phyloP scores from a whole-genome alignment of 176 grass and related monocot species.

The Puccinellia tenuiflora region DNA sequence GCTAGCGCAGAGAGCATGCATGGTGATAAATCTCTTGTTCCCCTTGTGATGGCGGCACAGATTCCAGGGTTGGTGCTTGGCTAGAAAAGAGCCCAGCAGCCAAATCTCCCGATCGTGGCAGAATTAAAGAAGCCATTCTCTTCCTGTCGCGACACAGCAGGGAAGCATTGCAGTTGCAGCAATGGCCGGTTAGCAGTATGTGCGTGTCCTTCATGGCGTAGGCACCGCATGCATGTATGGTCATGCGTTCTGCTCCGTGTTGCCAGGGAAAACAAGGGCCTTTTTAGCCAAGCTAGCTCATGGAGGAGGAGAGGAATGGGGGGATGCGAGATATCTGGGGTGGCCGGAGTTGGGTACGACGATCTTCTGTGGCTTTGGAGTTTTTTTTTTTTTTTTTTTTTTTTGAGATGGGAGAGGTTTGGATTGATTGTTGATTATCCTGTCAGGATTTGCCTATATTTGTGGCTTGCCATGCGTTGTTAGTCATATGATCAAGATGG shows the following conservation, averaged over 20 bases:
- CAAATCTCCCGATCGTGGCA: slow-evolving; percentile 20
- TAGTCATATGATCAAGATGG: too few relatives aligned
- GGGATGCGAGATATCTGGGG: too few relatives aligned
- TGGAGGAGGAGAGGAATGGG: too few relatives aligned
- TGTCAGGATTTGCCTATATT: too few relatives aligned
- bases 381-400: too few relatives aligned
- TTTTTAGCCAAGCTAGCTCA: too few relatives aligned
- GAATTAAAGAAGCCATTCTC: background rate
- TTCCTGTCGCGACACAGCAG: background rate
- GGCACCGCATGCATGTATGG: background rate
- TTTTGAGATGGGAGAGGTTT: too few relatives aligned
- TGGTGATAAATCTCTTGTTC: slow-evolving; percentile 18
- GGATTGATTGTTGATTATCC: too few relatives aligned
- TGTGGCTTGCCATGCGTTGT: too few relatives aligned
- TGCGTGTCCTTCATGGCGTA: background rate
- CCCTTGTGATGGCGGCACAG: slow-evolving; percentile 10
- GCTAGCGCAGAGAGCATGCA: background rate
- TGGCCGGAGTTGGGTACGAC: too few relatives aligned
- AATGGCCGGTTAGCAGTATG: background rate
- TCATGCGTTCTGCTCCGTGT: background rate
- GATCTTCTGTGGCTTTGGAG: too few relatives aligned
- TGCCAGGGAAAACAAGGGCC: background rate
- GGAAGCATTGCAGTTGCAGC: background rate
- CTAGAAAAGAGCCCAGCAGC: slow-evolving; percentile 34
- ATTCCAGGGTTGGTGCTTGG: slow-evolving; percentile 40